Conservation (phyloP, 148 eudicot genomes). For the Silene uniflora region DNA sequence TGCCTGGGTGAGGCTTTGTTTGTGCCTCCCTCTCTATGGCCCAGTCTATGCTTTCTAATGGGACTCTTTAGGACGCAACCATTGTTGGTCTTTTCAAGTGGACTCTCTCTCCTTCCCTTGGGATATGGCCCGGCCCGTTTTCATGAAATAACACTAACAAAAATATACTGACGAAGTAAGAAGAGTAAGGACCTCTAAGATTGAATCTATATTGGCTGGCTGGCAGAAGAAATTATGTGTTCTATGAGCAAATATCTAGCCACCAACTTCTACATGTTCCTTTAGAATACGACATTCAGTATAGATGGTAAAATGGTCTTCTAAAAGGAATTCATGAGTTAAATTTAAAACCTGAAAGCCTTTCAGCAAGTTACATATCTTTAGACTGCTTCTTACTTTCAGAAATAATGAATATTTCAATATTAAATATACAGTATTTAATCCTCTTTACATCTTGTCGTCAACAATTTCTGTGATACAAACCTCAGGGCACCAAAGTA, state of each 20-base stretch:
- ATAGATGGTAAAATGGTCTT: not conserved
- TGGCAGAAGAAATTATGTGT: not conserved
- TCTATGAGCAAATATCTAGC: not conserved
- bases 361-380: not conserved
- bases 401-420: not conserved
- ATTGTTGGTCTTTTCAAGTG: no score
- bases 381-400: not conserved
- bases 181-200: not conserved
- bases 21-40: no score
- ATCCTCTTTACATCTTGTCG: not conserved
- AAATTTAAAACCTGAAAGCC: not conserved
- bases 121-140: no score
- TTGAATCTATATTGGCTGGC: not conserved
- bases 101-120: no score
- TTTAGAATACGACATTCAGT: not conserved
- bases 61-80: no score
- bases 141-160: no score
- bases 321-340: not conserved
- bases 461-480: not conserved
- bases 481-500: not conserved
- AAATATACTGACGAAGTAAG: not conserved
- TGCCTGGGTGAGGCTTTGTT: no score
- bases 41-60: no score
- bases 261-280: constrained; percentile 3
- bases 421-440: no score